phyloP scores from a whole-genome alignment of 2,329 filamentous ascomycete genomes.

The Phialophora tarda region DNA sequence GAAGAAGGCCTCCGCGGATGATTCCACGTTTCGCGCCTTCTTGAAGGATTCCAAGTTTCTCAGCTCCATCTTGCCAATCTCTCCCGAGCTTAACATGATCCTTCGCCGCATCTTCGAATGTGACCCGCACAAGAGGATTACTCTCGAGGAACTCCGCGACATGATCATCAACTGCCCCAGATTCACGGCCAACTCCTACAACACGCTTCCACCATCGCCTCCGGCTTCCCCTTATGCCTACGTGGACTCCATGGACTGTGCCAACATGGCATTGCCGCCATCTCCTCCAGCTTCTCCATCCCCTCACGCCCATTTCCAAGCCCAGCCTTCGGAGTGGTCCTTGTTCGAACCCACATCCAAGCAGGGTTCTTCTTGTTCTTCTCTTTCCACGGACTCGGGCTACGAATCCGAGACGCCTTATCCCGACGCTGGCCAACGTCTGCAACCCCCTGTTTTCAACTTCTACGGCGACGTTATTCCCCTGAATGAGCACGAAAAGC shows the following conservation, averaged over 20 bases:
- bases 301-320: constrained; percentile 30
- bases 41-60: constrained; percentile 84
- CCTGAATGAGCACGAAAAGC: constrained; percentile 36
- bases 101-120: constrained; percentile 85
- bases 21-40: constrained; percentile 93
- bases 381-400: constrained; percentile 39
- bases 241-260: constrained; percentile 46
- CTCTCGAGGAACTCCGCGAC: constrained; percentile 76
- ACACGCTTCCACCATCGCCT: constrained; percentile 49
- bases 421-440: constrained; percentile 30
- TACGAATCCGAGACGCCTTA: constrained; percentile 38
- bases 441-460: constrained; percentile 37
- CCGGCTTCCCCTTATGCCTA: constrained; percentile 43
- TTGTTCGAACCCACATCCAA: constrained; percentile 38
- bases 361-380: constrained; percentile 39
- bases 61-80: constrained; percentile 88
- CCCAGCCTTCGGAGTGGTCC: constrained; percentile 38
- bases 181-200: constrained; percentile 63
- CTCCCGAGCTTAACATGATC: constrained; percentile 86
- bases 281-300: constrained; percentile 43
- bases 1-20: constrained; percentile 93
- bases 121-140: constrained; percentile 81
- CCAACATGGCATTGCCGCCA: constrained; percentile 46
- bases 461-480: constrained; percentile 40
- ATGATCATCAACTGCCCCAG: constrained; percentile 76